These are phyloP conservation scores for Morella rubra DNA, from an alignment of 306 rosid genomes.

Conservation along the genomic window DNA sequence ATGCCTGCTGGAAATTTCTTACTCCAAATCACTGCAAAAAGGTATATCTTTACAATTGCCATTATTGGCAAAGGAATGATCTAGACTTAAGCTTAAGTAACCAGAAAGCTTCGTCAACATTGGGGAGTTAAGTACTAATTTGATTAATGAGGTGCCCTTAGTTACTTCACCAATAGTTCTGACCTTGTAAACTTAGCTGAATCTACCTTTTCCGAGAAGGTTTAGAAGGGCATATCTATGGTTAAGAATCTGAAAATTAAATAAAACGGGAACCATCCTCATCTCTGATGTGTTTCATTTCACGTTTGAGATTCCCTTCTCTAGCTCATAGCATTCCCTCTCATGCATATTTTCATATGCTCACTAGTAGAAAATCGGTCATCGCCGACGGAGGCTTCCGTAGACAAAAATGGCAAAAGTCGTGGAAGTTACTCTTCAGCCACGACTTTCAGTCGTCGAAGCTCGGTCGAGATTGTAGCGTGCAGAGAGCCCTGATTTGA, in stretches of 20 bases:
- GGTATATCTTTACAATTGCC: conserved; percentile 82
- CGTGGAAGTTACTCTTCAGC: no score
- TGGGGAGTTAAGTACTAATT: conserved; percentile 6
- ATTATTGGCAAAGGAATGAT: conserved; percentile 60
- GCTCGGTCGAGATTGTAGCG: no score
- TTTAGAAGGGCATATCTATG: conserved; percentile 88
- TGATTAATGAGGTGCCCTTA: conserved; percentile 10
- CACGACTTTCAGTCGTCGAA: no score
- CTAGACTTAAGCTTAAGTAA: conserved; percentile 34
- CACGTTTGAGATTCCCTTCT: conserved; percentile 96
- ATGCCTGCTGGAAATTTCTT: conserved; percentile 99
- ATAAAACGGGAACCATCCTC: conserved; percentile 99
- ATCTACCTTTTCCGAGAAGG: conserved; percentile 99
- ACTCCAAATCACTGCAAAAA: conserved; percentile 98
- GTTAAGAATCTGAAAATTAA: conserved; percentile 94
- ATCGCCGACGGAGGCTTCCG: no score
- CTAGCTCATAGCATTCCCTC: conserved; percentile 93
- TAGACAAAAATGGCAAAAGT: no score
- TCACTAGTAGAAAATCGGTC: no score
- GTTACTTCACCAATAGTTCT: conserved; percentile 32
- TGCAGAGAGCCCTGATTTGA: no score
- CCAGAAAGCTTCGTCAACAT: conserved; percentile 19
- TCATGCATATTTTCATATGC: no score
- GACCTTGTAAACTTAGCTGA: conserved; percentile 99
- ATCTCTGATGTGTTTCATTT: conserved; percentile 98